phyloP scores from a whole-genome alignment of 2,329 filamentous ascomycete genomes.

The Neonectria ditissima region DNA sequence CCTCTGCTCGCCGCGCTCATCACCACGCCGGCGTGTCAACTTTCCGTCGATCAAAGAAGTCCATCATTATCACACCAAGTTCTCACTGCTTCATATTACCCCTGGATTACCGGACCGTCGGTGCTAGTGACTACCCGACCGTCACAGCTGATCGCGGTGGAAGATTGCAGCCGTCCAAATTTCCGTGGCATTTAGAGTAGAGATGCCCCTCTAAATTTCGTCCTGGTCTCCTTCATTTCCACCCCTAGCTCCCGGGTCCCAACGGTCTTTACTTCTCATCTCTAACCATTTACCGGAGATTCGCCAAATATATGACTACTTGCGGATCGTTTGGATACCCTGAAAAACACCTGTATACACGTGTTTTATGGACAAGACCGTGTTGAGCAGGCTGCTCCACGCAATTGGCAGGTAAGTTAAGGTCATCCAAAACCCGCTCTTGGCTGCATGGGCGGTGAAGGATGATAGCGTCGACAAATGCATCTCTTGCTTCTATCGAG shows the following conservation, averaged over 20 bases:
- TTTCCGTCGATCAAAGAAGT: neutral
- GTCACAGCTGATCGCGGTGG: constrained; percentile 17
- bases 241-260: neutral
- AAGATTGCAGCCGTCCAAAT: constrained; percentile 6
- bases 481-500: constrained; percentile 9
- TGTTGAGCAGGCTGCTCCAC: neutral
- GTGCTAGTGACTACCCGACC: neutral
- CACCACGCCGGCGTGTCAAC: neutral
- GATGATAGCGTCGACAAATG: constrained; percentile 6
- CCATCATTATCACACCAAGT: neutral
- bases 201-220: constrained; percentile 12
- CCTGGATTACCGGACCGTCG: neutral
- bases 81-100: neutral
- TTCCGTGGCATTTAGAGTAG: constrained; percentile 4
- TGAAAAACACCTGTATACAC: constrained; percentile 7
- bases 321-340: neutral
- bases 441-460: constrained; percentile 36
- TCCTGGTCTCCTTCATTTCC: constrained; percentile 15
- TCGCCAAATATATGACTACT: neutral
- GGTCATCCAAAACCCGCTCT: constrained; percentile 26
- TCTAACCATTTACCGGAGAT: neutral
- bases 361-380: constrained; percentile 3
- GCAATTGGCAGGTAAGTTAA: constrained; percentile 20
- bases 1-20: neutral
- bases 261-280: neutral